Base-by-base conservation (phyloP, 352 stramenopile genomes). In the Globisporangium acanthophoron region DNA sequence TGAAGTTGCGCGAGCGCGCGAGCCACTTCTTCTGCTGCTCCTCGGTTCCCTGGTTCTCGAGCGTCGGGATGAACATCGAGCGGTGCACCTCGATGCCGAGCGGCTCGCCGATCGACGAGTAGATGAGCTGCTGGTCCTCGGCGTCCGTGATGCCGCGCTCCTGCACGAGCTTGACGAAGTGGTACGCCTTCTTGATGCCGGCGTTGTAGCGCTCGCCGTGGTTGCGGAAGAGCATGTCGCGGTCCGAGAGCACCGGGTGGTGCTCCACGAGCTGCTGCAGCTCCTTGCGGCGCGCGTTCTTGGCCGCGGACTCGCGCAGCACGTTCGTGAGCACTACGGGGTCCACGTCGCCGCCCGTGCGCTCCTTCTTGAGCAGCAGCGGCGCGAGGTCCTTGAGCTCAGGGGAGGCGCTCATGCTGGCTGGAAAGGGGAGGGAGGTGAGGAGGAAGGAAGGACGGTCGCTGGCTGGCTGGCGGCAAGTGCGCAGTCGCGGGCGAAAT, bases 21-120 rank as follows among this genome's bases (percentile, higher is more conserved):
- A 92, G 55, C 85, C 85, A 93, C 43, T 77, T 76, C 21, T 62
- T 59, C 46, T 76, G 69, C 61, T 95, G 85, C n/a, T 80, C 64
- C 3, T 78, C 69, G 24, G 65, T 67, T 4, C 67, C 76, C 40
- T 91, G 82, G 61, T 85, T 78, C 56, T 78, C 72, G 3, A 96
- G 60, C 5, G 77, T 87, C 18, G 69, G 71, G 3, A 87, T 64
- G 56, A 87, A 84, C 71, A 91, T 85, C n/a, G 64, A 60, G 39
- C 64, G 71, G 56, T 89, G 80, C 59, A 92, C 71, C 29, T 86
- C 69, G 11, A 75, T 67, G 24, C 54, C 56, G 21, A 65, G 50
- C 3, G 65, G 68, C 48, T 88, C 78, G 35, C 78, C 79, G 16
- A 88, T 56, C 0, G 67, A 69, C 2, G 20, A 27, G 59, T 80